Evolutionary conservation across 768 basidiomycete species (phyloP), one percentile per base, ranked within the genome.

Genomic region (Hygrophoropsis aurantiaca): DNA sequence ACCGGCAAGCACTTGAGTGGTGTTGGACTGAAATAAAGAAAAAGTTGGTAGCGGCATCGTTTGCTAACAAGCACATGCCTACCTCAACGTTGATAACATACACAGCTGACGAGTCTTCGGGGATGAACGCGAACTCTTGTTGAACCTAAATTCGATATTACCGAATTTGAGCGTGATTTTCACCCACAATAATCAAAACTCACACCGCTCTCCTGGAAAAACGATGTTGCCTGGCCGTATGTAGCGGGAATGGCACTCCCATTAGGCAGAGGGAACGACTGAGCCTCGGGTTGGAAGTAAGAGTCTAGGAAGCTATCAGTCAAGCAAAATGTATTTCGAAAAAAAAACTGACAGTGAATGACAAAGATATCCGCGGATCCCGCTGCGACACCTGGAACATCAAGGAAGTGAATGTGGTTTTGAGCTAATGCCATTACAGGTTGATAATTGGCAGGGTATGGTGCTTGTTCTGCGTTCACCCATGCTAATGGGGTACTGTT

Each of bases 401-500:
- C 73, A 19, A 93, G 71, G 77, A 91, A 93, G 62, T 86, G 81
- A 44, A 94, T 74, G 60, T 94, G 92, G 63, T 94, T 94, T 57
- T 90, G 82, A 9, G 90, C 90, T 30, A 90, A 72, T 0, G 85
- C 89, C 78, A 90, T 84, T 49, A 85, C 82, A 13, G 87, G 85
- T 27, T 79, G 62, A 62, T 91, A 91, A 45, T 66, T 68, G 19
- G 75, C 74, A 21, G 73, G 68, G 58, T 85, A 85, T 19, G 77
- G 77, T 0, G 82, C 70, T 40, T 73, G 68, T 53, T 79, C 74
- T 13, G 83, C 80, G 32, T 80, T 76, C 6, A 58, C 59, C 94
- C 94, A 97, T 1, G 74, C 57, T 11, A 90, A 53, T 2, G 85
- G 59, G 2, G 71, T 71, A 27, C 73, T 67, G 40, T 79, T 79